These are phyloP conservation scores for Backusella circina DNA, from an alignment of 192 early-diverging fungal species.

Conservation along the genomic window DNA sequence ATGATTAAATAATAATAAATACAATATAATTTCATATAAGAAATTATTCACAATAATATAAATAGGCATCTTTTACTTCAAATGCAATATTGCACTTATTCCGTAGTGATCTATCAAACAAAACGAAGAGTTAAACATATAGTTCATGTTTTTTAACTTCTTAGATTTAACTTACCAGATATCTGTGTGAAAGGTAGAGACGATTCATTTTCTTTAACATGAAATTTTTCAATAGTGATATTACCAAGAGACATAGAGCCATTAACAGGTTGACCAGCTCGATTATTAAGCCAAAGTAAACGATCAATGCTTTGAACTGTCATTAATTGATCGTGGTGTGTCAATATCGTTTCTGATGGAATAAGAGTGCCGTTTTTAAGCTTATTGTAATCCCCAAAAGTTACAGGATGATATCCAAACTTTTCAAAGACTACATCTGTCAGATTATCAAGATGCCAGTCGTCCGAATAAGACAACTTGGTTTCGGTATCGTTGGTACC, in stretches of 20 bases:
- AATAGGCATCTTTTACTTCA: not conserved
- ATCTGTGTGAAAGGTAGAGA: conserved; percentile 32
- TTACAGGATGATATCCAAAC: conserved; percentile 69
- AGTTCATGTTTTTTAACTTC: not conserved
- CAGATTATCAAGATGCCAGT: not conserved
- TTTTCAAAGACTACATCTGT: conserved; percentile 56
- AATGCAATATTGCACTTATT: conserved; percentile 16
- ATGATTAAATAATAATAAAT: not conserved
- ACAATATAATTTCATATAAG: not conserved
- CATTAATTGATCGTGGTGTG: conserved; percentile 42
- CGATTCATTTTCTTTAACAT: not conserved
- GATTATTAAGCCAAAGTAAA: conserved; percentile 13
- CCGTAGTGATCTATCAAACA: conserved; percentile 40
- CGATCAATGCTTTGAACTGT: conserved; percentile 34
- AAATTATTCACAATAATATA: not conserved
- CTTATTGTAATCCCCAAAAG: conserved; percentile 63
- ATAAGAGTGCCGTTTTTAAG: conserved; percentile 36
- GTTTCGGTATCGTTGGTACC: not conserved
- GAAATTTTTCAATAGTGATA: conserved; percentile 24
- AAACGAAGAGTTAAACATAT: not conserved
- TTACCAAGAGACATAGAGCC: not conserved
- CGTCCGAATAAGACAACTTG: not conserved
- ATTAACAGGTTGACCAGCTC: not conserved
- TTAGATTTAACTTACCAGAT: conserved; percentile 25
- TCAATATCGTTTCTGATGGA: conserved; percentile 59